phyloP scores from a whole-genome alignment of 805 yeast genomes.

The Wickerhamomyces tratensis region DNA sequence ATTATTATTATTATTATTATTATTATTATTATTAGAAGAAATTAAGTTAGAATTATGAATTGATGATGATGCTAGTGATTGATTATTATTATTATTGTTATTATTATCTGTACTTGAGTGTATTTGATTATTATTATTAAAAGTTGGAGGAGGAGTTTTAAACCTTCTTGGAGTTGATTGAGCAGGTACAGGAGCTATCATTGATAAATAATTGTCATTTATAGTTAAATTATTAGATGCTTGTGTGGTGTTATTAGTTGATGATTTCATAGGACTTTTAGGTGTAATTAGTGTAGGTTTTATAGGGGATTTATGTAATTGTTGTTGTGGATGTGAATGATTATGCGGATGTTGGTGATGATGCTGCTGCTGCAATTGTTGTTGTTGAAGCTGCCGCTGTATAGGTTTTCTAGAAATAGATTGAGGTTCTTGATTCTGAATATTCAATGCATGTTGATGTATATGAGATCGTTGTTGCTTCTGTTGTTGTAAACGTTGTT shows the following conservation, averaged over 20 bases:
- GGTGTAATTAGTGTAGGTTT: neutral
- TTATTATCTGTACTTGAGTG: too few species aligned
- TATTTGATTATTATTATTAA: too few species aligned
- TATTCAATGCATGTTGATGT: too few species aligned
- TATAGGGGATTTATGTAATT: conserved; percentile 4
- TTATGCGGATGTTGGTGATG: too few species aligned
- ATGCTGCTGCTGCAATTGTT: neutral
- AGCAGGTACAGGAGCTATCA: conserved; percentile 3
- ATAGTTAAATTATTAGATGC: conserved; percentile 1
- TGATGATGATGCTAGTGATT: neutral
- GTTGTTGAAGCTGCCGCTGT: conserved; percentile 1
- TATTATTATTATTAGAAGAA: neutral
- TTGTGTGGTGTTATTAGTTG: neutral
- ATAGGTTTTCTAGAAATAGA: too few species aligned
- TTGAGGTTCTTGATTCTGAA: too few species aligned
- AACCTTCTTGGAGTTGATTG: conserved; percentile 1
- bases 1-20: too few species aligned
- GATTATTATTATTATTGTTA: too few species aligned
- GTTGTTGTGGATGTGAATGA: neutral
- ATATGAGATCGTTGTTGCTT: too few species aligned
- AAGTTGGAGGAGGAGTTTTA: neutral
- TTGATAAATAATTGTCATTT: neutral
- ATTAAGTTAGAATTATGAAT: too few species aligned
- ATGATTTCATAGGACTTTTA: conserved; percentile 2
- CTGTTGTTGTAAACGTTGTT: too few species aligned